Percentiles rank a stretch among this genome's conserved stretches.
Conservation (phyloP, 371 early-diverging fungal species). For the Rhizopus delemar region DNA sequence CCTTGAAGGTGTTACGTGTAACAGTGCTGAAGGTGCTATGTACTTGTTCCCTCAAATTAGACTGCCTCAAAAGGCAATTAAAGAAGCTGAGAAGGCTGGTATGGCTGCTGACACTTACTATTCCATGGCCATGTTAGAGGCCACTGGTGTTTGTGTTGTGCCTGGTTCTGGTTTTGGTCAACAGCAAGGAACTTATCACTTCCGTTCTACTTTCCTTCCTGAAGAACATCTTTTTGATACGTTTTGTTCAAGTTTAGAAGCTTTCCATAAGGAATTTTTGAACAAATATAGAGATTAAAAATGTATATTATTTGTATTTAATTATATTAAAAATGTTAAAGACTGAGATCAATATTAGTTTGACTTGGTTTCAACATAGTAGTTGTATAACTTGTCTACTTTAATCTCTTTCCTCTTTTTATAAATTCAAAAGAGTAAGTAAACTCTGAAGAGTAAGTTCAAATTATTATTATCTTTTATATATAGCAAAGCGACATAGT, state of each 20-base stretch:
- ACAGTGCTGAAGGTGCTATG: conserved; percentile 90
- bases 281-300: conserved; percentile 52
- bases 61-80: conserved; percentile 76
- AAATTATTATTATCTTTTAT: too few relatives aligned
- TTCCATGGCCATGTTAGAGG: conserved; percentile 85
- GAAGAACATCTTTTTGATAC: conserved; percentile 85
- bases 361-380: too few relatives aligned
- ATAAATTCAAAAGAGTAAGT: too few relatives aligned
- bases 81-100: conserved; percentile 63
- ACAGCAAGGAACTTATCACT: conserved; percentile 85
- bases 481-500: too few relatives aligned
- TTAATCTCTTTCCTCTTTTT: too few relatives aligned
- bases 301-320: too few relatives aligned
- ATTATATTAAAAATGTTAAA: too few relatives aligned
- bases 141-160: conserved; percentile 84
- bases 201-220: conserved; percentile 93
- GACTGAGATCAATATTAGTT: too few relatives aligned
- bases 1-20: conserved; percentile 87
- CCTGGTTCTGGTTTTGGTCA: conserved; percentile 66
- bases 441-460: too few relatives aligned
- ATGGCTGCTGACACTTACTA: conserved; percentile 81
- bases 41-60: conserved; percentile 90
- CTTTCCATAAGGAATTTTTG: conserved; percentile 82
- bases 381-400: too few relatives aligned
- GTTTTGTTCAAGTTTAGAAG: conserved; percentile 69